phyloP scores from a whole-genome alignment of 2,329 filamentous ascomycete species.

The Curvularia verruculosa region DNA sequence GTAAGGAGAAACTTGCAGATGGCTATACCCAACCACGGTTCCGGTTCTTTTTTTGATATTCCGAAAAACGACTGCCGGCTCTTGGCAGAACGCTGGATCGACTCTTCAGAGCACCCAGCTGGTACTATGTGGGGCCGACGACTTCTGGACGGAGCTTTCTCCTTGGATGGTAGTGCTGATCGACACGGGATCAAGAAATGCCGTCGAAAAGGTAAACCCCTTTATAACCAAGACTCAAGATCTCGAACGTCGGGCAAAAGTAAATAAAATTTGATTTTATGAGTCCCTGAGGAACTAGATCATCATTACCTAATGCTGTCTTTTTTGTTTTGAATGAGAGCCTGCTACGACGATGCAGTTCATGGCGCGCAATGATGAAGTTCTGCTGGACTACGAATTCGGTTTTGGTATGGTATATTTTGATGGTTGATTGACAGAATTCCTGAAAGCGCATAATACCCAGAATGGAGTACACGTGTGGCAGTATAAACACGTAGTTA shows the following conservation, averaged over 20 bases:
- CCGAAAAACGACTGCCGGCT: not conserved
- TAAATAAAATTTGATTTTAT: not conserved
- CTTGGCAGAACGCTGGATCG: not conserved
- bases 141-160: not conserved
- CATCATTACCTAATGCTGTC: not conserved
- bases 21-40: not conserved
- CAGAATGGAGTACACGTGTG: not conserved
- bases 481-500: not conserved
- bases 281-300: not conserved
- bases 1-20: not conserved
- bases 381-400: not conserved
- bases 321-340: not conserved
- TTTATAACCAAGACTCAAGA: not conserved
- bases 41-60: not conserved
- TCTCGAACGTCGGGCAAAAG: not conserved
- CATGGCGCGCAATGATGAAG: not conserved
- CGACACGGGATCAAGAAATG: not conserved
- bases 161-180: not conserved
- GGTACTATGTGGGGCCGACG: not conserved
- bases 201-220: not conserved
- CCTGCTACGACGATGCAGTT: not conserved
- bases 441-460: not conserved
- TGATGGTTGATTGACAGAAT: too few relatives aligned
- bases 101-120: not conserved
- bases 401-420: not conserved